Conservation (phyloP, 306 rosid species). For the Gleditsia sinensis region DNA sequence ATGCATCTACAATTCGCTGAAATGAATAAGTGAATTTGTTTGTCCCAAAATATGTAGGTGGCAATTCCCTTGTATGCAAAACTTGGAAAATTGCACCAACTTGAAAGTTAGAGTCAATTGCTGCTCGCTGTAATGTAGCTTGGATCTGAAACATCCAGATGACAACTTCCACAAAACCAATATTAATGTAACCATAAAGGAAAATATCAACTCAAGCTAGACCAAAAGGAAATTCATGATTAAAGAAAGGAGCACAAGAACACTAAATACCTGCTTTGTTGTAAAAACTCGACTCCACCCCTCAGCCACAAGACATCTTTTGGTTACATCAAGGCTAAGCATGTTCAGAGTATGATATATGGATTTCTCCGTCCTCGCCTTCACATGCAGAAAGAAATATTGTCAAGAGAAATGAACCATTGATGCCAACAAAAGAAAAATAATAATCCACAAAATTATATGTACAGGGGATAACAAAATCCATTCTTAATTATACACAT, state of each 20-base stretch:
- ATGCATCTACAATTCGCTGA: constrained; percentile 85
- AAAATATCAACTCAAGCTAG: constrained; percentile 22
- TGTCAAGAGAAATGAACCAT: constrained; percentile 39
- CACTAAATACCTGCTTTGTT: constrained; percentile 66
- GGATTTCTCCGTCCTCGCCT: constrained; percentile 96
- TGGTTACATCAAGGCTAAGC: constrained; percentile 96
- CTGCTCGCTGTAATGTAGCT: constrained; percentile 64
- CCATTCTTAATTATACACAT: constrained; percentile 7
- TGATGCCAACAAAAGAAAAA: constrained; percentile 25
- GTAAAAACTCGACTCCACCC: constrained; percentile 97
- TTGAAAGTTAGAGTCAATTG: constrained; percentile 71
- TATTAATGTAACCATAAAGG: not conserved
- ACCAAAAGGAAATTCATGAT: constrained; percentile 18
- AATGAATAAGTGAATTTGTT: constrained; percentile 74
- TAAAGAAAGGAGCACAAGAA: constrained; percentile 11
- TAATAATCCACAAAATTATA: constrained; percentile 17
- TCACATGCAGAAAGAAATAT: constrained; percentile 41
- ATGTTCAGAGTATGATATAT: constrained; percentile 86
- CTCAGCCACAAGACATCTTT: constrained; percentile 94
- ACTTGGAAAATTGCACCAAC: constrained; percentile 81
- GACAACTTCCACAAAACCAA: constrained; percentile 20
- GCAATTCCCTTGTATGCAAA: constrained; percentile 66
- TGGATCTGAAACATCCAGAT: constrained; percentile 56
- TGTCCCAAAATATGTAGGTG: constrained; percentile 72
- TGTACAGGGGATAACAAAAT: too few relatives aligned